Percentiles rank a stretch among this genome's conserved stretches.
Conservation (phyloP, 176 grass and related monocot species). For the Coix lacrymajobi region DNA sequence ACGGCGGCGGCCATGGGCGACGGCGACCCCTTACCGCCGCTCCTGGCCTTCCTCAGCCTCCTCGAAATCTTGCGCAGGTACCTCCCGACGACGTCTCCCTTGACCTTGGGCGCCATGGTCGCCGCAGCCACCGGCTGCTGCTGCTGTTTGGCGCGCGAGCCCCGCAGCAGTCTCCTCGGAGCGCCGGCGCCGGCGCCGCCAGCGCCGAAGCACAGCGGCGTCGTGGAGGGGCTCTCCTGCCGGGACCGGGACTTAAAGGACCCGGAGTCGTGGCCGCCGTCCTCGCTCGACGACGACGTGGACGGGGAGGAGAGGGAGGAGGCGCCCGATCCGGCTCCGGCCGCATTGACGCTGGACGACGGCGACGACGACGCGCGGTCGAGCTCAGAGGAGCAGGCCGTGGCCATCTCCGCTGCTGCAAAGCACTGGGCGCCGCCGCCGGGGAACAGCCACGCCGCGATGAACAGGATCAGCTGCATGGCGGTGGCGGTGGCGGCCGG, state of each 20-base stretch:
- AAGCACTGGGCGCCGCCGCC: background rate
- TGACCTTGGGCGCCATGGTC: background rate
- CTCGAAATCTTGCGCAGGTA: conserved; percentile 14
- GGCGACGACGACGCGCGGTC: background rate
- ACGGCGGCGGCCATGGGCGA: background rate
- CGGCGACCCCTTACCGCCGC: background rate
- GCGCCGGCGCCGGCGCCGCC: background rate
- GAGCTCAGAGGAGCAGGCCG: background rate
- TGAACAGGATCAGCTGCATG: conserved; percentile 13
- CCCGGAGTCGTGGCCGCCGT: background rate
- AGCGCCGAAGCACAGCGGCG: conserved; percentile 5
- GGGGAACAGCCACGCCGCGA: conserved; percentile 26
- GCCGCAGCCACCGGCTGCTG: background rate
- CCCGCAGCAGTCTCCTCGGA: background rate
- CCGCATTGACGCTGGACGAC: background rate
- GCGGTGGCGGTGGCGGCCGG: background rate
- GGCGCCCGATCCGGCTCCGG: background rate
- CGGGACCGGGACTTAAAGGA: background rate
- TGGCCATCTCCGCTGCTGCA: background rate
- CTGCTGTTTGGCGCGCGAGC: background rate
- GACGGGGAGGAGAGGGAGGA: background rate
- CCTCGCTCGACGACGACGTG: background rate
- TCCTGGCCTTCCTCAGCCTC: background rate
- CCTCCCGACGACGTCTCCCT: background rate
- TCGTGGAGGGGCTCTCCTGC: background rate